Conservation (phyloP, 2,329 filamentous ascomycete species). For the Chalaropsis ovoidea region DNA sequence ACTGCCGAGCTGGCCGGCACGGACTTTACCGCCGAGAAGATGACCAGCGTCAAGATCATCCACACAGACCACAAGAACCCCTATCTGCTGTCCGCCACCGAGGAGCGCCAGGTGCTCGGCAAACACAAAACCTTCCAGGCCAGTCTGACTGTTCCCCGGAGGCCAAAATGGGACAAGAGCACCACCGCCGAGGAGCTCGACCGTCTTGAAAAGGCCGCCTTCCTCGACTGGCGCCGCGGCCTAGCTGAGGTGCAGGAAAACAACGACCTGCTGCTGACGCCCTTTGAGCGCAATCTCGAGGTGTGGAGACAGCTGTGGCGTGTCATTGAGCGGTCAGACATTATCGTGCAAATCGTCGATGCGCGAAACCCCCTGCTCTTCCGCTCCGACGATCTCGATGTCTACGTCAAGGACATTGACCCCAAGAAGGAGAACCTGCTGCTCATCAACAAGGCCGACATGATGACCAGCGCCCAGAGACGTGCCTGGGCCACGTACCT, state of each 20-base stretch:
- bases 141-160: slow-evolving; percentile 75
- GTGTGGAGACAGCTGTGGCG: slow-evolving; percentile 98
- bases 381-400: slow-evolving; percentile 83
- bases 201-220: slow-evolving; percentile 62
- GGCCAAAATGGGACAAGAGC: slow-evolving; percentile 76
- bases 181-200: slow-evolving; percentile 82
- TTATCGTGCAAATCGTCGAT: slow-evolving; percentile 97
- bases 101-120: slow-evolving; percentile 65
- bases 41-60: slow-evolving; percentile 98
- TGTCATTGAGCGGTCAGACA: slow-evolving; percentile 90
- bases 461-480: slow-evolving; percentile 86
- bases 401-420: slow-evolving; percentile 88
- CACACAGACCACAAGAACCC: slow-evolving; percentile 94
- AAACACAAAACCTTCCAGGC: slow-evolving; percentile 76
- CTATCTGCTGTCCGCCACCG: slow-evolving; percentile 72
- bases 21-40: slow-evolving; percentile 97
- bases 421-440: slow-evolving; percentile 79
- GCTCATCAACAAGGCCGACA: slow-evolving; percentile 96
- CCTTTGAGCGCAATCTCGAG: slow-evolving; percentile 92
- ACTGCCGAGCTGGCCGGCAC: slow-evolving; percentile 96
- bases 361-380: slow-evolving; percentile 90
- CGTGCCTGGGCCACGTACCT: slow-evolving; percentile 80
- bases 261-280: slow-evolving; percentile 90
- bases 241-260: slow-evolving; percentile 89
- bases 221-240: slow-evolving; percentile 80